Evolutionary conservation across 2,329 filamentous ascomycete genomes (phyloP), one percentile per base, ranked within the genome.

Genomic region (Sarocladiaceae sp.): DNA sequence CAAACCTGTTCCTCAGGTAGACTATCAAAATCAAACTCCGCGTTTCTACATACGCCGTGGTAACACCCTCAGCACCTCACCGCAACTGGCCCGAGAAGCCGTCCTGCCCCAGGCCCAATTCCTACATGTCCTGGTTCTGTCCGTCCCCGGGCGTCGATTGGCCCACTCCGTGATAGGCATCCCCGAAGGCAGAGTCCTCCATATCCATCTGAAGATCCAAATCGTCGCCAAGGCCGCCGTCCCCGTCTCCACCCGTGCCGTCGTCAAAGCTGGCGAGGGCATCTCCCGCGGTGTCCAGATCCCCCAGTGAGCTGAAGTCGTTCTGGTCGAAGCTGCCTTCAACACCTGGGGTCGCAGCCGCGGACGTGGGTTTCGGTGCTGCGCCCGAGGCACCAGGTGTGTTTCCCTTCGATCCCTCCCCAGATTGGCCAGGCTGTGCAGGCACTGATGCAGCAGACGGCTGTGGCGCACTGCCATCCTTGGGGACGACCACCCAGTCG

Each of bases 161-260:
- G 23, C 70, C 73, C 11, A 80, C 74, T 4, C 76, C 78, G 54
- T 89, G 85, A 63, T 91, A 88, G 1, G 87, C 87, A 54, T 93
- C 85, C 3, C 85, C 87, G 66, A 93, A 93, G 1, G 85, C 87
- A 27, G 83, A 88, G 56, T 89, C 84, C 37, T 88, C 84, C 69
- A 88, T 76, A 50, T 83, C 83, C 67, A 82, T 75, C 53, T 76
- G 72, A 43, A 82, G 61, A 58, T 76, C 74, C n/a, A 77, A 61
- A 7, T 74, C 78, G 33, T 78, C 76, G 18, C 69, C 76, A 4
- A 77, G 61, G 23, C 70, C 72, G 3, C 66, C 70, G 2, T 60
- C 65, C 1, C 55, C 60, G 3, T 58, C 61, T 32, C 71, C 70
- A 23, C 76, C 71, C 12, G 78, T 74, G 13, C 76, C 75, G 33